Evolutionary conservation across 1,284 basidiomycete genomes (phyloP).

Genomic region (Melampsora americana): DNA sequence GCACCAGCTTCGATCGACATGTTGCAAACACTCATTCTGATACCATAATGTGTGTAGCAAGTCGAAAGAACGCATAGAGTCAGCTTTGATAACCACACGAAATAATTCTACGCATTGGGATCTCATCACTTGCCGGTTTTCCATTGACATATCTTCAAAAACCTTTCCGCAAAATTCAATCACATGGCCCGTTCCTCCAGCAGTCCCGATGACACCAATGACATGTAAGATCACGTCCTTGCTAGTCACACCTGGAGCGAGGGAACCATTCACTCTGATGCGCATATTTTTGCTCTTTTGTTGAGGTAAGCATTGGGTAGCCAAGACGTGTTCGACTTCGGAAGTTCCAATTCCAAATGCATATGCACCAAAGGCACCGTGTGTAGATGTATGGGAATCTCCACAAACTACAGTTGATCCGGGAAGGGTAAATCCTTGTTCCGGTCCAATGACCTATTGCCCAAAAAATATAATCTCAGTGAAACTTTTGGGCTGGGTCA

Average conservation of each 20-base stretch:
- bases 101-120: not conserved
- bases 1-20: constrained; percentile 98
- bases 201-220: constrained; percentile 89
- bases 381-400: constrained; percentile 83
- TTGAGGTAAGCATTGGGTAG: constrained; percentile 88
- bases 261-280: constrained; percentile 79
- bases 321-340: constrained; percentile 94
- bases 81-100: not conserved
- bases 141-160: constrained; percentile 87
- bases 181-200: constrained; percentile 86
- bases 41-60: not conserved
- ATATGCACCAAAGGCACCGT: constrained; percentile 91
- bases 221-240: constrained; percentile 94
- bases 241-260: constrained; percentile 81
- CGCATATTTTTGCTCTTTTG: constrained; percentile 95
- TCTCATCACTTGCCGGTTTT: constrained; percentile 59
- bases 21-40: constrained; percentile 89
- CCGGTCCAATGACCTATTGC: constrained; percentile 74
- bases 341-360: constrained; percentile 96
- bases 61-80: not conserved
- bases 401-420: constrained; percentile 94
- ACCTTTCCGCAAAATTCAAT: constrained; percentile 92
- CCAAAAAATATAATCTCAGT: not conserved
- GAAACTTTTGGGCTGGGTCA: not conserved
- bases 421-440: constrained; percentile 89